These are phyloP conservation scores for Phlebopus sp. DNA, from an alignment of 1,284 basidiomycete genomes.

Conservation along the genomic window DNA sequence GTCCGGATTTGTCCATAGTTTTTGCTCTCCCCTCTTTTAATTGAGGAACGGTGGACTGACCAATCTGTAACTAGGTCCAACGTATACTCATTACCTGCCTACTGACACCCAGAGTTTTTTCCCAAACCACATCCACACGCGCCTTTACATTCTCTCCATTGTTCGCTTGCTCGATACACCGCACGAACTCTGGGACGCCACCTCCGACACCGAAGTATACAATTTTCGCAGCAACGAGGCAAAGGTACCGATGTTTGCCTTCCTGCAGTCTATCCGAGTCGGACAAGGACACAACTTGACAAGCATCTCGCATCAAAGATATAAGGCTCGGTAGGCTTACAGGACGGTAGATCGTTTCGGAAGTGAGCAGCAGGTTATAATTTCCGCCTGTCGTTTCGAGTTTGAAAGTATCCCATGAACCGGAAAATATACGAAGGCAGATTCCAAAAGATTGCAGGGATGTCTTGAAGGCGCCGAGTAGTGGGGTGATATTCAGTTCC, in stretches of 20 bases:
- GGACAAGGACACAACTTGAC: not conserved
- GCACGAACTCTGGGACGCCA: slow-evolving; percentile 74
- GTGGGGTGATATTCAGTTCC: slow-evolving; percentile 62
- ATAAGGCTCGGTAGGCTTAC: slow-evolving; percentile 71
- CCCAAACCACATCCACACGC: slow-evolving; percentile 48
- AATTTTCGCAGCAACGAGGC: slow-evolving; percentile 84
- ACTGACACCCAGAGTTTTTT: slow-evolving; percentile 61
- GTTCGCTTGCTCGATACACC: slow-evolving; percentile 42
- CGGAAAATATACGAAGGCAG: slow-evolving; percentile 73
- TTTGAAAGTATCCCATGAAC: slow-evolving; percentile 72
- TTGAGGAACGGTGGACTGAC: too few species aligned
- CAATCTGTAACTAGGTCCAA: slow-evolving; percentile 37
- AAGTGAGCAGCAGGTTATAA: slow-evolving; percentile 81
- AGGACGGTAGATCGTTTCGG: slow-evolving; percentile 89
- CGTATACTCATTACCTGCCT: slow-evolving; percentile 60
- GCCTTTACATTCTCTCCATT: slow-evolving; percentile 8
- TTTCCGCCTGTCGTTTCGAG: slow-evolving; percentile 11
- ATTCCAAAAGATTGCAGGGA: slow-evolving; percentile 58
- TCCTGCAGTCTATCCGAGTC: not conserved
- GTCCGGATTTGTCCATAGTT: slow-evolving; percentile 38
- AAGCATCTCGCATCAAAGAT: slow-evolving; percentile 39
- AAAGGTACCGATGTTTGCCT: slow-evolving; percentile 33
- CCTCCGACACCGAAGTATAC: slow-evolving; percentile 97
- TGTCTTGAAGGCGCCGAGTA: slow-evolving; percentile 62
- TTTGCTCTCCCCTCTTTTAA: slow-evolving; percentile 4